Percentiles rank a stretch among this genome's conserved stretches.
Conservation (phyloP, 345 rosid species). For the Linum tenue region DNA sequence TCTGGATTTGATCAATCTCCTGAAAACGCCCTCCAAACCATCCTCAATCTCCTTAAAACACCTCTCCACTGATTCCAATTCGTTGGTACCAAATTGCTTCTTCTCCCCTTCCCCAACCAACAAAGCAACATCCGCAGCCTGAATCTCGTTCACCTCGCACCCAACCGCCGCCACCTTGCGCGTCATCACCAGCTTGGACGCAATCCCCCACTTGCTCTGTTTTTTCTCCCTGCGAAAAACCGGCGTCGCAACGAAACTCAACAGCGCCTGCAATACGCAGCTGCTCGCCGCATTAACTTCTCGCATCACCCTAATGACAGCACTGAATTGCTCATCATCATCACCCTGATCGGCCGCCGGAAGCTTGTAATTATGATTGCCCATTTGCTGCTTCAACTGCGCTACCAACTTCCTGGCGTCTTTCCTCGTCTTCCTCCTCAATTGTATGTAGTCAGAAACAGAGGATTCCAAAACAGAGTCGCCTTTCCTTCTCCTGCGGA, state of each 20-base stretch:
- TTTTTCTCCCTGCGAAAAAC: slow-evolving; percentile 18
- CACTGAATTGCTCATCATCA: slow-evolving; percentile 30
- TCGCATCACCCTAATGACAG: slow-evolving; percentile 34
- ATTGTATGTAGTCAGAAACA: slow-evolving; percentile 20
- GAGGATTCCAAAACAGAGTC: slow-evolving; percentile 23
- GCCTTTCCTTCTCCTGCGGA: slow-evolving; percentile 56
- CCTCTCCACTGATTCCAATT: slow-evolving; percentile 36
- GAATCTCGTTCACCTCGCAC: slow-evolving; percentile 36
- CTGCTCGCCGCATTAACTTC: slow-evolving; percentile 28
- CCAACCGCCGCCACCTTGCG: slow-evolving; percentile 27
- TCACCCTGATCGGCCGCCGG: slow-evolving; percentile 11
- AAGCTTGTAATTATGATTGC: slow-evolving; percentile 8
- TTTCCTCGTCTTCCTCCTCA: slow-evolving; percentile 49
- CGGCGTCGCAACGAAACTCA: slow-evolving; percentile 33
- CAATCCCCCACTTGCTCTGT: slow-evolving; percentile 39
- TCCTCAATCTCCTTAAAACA: slow-evolving; percentile 41
- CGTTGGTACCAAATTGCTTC: slow-evolving; percentile 24
- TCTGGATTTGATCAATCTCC: slow-evolving; percentile 52
- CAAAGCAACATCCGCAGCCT: slow-evolving; percentile 29
- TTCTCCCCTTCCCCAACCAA: slow-evolving; percentile 11
- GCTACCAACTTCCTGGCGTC: slow-evolving; percentile 38
- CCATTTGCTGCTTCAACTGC: slow-evolving; percentile 37
- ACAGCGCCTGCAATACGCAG: slow-evolving; percentile 36
- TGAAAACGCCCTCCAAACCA: slow-evolving; percentile 42
- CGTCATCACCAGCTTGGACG: slow-evolving; percentile 37